phyloP scores from a whole-genome alignment of 2,329 filamentous ascomycete genomes.

The Bretziella fagacearum region DNA sequence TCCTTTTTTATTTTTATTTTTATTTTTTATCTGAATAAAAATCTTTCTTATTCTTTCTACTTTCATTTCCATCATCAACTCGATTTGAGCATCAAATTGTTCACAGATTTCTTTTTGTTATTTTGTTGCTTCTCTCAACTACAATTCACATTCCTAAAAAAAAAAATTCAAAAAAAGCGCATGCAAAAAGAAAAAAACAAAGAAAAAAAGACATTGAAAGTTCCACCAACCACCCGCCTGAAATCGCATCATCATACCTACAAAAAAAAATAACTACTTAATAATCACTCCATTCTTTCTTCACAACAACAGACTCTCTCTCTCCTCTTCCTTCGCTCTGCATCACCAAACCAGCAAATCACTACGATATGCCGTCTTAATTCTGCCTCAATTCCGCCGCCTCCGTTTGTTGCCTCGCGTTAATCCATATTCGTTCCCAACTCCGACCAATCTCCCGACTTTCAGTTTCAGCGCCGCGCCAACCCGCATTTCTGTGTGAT shows the following conservation, averaged over 20 bases:
- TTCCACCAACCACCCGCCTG: constrained; percentile 1
- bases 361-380: not conserved
- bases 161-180: too few species aligned
- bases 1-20: too few species aligned
- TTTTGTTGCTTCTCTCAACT: not conserved
- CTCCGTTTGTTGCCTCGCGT: not conserved
- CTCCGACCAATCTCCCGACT: not conserved
- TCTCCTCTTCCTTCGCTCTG: not conserved
- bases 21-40: too few species aligned
- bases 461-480: not conserved
- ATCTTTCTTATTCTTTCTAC: too few species aligned
- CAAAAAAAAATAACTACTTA: too few species aligned
- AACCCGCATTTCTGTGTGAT: too few species aligned
- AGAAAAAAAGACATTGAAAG: not conserved
- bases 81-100: too few species aligned
- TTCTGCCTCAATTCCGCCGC: not conserved
- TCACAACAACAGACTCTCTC: not conserved
- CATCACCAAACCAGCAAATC: too few species aligned
- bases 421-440: not conserved
- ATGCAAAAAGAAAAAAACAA: not conserved
- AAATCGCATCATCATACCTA: not conserved
- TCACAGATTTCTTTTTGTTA: too few species aligned
- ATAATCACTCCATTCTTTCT: not conserved
- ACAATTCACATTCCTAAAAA: constrained; percentile 4
- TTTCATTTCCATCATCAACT: too few species aligned